phyloP scores from a whole-genome alignment of 2,329 filamentous ascomycete genomes.

The Periconia digitata region DNA sequence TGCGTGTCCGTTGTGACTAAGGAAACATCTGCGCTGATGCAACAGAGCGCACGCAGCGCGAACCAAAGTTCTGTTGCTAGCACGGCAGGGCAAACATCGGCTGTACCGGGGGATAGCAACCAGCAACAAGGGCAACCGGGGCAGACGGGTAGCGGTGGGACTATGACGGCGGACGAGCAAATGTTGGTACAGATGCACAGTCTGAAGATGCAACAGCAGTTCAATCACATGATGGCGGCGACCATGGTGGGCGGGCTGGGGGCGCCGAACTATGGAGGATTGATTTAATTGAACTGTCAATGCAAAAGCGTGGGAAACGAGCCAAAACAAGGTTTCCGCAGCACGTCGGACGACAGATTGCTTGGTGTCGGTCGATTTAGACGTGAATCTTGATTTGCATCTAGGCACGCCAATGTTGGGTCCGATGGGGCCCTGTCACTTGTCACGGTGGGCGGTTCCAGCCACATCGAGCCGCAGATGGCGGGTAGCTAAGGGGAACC shows the following conservation, averaged over 20 bases:
- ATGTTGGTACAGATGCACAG: constrained; percentile 18
- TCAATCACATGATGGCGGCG: constrained; percentile 17
- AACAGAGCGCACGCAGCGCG: not conserved
- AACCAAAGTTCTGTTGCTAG: no score
- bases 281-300: no score
- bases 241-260: constrained; percentile 12
- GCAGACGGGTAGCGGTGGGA: not conserved
- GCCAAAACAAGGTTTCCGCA: not conserved
- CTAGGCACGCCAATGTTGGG: no score
- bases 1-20: constrained; percentile 32
- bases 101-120: no score
- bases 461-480: no score
- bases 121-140: not conserved
- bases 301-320: no score
- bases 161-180: constrained; percentile 13
- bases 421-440: not conserved
- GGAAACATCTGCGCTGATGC: constrained; percentile 31
- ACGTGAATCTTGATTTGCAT: constrained; percentile 1
- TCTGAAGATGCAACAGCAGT: constrained; percentile 21
- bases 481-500: no score
- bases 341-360: not conserved
- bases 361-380: not conserved
- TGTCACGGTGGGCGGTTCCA: not conserved
- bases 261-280: constrained; percentile 12
- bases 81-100: no score